Evolutionary conservation across 208 protist genomes (phyloP), one percentile per base, ranked within the genome.

Genomic region (Crithidia expoeki): DNA sequence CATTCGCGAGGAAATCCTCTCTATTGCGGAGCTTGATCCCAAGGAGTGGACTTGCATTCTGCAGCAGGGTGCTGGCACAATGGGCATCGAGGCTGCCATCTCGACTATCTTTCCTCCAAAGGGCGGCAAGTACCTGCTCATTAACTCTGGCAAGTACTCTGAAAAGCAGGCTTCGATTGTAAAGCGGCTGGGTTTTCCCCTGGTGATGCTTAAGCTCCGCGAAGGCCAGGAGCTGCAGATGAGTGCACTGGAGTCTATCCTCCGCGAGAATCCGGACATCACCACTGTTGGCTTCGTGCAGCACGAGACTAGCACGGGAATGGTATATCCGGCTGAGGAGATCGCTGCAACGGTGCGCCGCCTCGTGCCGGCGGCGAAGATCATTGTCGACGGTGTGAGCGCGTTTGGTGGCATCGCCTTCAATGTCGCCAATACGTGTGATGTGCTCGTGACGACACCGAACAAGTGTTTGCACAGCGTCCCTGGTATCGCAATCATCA

Each of bases 391-490:
- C 57, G 72, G 86, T 42, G 95, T 97, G 72, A 93, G 84, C 62
- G 91, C 82, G 49, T 96, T 97, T 83, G 91, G 86, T 42, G 89
- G 83, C 19, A 85, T 92, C 4, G 68, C 85, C 23, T 69, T 93
- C 44, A 68, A 82, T 51, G 82, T 84, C 25, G 64, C 62, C 14
- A 83, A 85, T 28, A 63, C 89, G 14, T 90, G 84, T 52, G 93
- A 96, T 62, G 74, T 90, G 28, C 74, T 96, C 25, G 74, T 94
- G 42, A 84, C 81, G 0, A 90, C 89, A 2, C 65, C 93, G 32
- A 97, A 97, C 78, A 97, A 97, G 69, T 97, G 93, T 59, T 70
- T 97, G 52, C 90, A 97, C 77, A 86, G 89, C 50, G 88, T 96
- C 4, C 93, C 90, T n/a, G 92, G 92, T 21, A 82, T 95, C 36